phyloP scores from a whole-genome alignment of 179 eudicot species.

The Spinacia oleracea region DNA sequence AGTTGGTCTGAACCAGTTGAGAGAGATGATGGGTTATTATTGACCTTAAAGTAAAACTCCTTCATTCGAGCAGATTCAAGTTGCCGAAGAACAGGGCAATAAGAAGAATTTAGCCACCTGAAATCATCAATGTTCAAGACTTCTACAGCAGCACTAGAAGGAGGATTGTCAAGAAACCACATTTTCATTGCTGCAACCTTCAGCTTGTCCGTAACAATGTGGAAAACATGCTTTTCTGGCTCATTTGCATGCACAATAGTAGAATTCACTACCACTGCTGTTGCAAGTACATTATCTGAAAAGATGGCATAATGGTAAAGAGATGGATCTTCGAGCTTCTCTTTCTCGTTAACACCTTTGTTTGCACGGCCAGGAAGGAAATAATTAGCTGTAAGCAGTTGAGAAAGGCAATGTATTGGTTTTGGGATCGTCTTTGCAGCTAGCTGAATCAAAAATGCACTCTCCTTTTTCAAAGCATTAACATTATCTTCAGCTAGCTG shows the following conservation, averaged over 20 bases:
- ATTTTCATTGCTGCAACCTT: slow-evolving; percentile 92
- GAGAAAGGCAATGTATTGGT: slow-evolving; percentile 87
- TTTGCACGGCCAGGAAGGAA: slow-evolving; percentile 52
- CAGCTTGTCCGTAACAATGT: slow-evolving; percentile 89
- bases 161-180: slow-evolving; percentile 93
- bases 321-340: slow-evolving; percentile 78
- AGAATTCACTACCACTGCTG: slow-evolving; percentile 93
- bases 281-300: slow-evolving; percentile 95
- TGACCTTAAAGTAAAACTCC: slow-evolving; percentile 93
- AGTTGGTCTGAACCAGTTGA: slow-evolving; percentile 87
- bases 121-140: slow-evolving; percentile 88
- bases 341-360: slow-evolving; percentile 44
- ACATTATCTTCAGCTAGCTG: slow-evolving; percentile 75
- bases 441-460: slow-evolving; percentile 86
- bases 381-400: slow-evolving; percentile 77
- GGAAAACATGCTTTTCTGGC: slow-evolving; percentile 96
- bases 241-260: slow-evolving; percentile 80
- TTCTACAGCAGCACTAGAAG: slow-evolving; percentile 59
- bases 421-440: slow-evolving; percentile 94
- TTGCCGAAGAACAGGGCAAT: slow-evolving; percentile 94
- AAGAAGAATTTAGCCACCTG: slow-evolving; percentile 93
- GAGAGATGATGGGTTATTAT: slow-evolving; percentile 66
- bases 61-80: slow-evolving; percentile 90
- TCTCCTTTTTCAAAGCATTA: slow-evolving; percentile 67
- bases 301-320: slow-evolving; percentile 93